Evolutionary conservation across 768 basidiomycete genomes (phyloP).

Genomic region (Auricularia cornea): DNA sequence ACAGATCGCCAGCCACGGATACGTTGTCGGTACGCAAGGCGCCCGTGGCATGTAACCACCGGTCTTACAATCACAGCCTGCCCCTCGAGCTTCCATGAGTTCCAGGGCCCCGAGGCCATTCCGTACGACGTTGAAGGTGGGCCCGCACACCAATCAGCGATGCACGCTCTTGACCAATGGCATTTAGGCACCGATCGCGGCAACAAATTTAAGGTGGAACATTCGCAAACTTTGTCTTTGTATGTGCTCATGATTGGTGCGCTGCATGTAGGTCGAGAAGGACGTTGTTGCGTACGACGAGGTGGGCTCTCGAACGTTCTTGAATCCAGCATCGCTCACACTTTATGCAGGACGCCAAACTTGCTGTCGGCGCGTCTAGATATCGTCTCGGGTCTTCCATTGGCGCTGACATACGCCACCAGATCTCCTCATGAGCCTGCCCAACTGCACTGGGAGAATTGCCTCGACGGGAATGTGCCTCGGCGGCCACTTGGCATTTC

Average conservation of each 20-base stretch:
- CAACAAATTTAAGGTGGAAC: slow-evolving; percentile 77
- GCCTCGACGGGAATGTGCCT: slow-evolving; percentile 91
- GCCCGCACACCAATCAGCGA: slow-evolving; percentile 5
- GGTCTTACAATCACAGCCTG: slow-evolving; percentile 42
- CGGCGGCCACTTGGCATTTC: slow-evolving; percentile 68
- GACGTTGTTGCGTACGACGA: slow-evolving; percentile 81
- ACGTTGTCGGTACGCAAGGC: slow-evolving; percentile 56
- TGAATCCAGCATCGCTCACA: background rate
- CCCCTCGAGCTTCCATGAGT: slow-evolving; percentile 87
- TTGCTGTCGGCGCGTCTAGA: slow-evolving; percentile 40
- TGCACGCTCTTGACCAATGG: background rate
- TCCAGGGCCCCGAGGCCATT: slow-evolving; percentile 79
- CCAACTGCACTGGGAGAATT: slow-evolving; percentile 87
- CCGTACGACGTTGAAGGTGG: slow-evolving; percentile 80
- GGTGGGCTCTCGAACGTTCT: slow-evolving; percentile 29
- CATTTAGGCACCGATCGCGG: slow-evolving; percentile 71
- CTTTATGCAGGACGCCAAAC: slow-evolving; percentile 58
- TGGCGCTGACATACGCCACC: background rate
- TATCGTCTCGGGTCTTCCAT: background rate
- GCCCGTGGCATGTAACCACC: background rate
- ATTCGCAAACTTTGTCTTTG: no score
- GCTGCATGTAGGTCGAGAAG: slow-evolving; percentile 70
- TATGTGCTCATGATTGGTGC: no score
- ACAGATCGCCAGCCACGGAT: slow-evolving; percentile 82
- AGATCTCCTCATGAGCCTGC: slow-evolving; percentile 56